These are phyloP conservation scores for Mycena floridula DNA, from an alignment of 768 basidiomycete species.

Conservation along the genomic window DNA sequence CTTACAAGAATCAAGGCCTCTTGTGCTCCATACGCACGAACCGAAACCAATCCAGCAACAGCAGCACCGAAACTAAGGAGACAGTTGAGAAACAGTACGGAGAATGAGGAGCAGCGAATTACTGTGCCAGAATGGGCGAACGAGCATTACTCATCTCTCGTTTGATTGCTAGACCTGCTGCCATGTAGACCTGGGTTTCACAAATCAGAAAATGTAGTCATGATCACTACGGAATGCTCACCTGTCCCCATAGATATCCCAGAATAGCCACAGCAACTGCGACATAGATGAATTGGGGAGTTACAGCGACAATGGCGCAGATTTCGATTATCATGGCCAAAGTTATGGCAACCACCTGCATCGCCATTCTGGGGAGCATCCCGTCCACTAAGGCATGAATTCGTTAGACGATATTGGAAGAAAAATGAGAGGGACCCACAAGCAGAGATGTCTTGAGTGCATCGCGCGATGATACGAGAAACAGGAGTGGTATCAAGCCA, in stretches of 20 bases:
- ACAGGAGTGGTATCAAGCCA: slow-evolving; percentile 43
- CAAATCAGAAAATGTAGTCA: neutral
- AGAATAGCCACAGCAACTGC: slow-evolving; percentile 33
- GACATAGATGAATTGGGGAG: slow-evolving; percentile 41
- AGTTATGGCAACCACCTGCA: slow-evolving; percentile 21
- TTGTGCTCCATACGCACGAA: slow-evolving; percentile 64
- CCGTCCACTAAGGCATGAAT: slow-evolving; percentile 33
- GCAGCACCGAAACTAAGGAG: slow-evolving; percentile 24
- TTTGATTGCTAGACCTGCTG: slow-evolving; percentile 43
- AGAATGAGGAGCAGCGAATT: slow-evolving; percentile 2
- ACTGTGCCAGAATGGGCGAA: slow-evolving; percentile 17
- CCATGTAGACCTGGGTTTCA: slow-evolving; percentile 31
- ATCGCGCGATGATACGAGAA: slow-evolving; percentile 55
- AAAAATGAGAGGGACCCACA: slow-evolving; percentile 17
- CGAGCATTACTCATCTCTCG: slow-evolving; percentile 42
- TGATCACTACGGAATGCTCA: slow-evolving; percentile 2
- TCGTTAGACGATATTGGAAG: slow-evolving; percentile 27
- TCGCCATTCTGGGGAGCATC: slow-evolving; percentile 17
- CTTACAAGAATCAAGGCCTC: slow-evolving; percentile 35
- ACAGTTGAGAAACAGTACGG: slow-evolving; percentile 1
- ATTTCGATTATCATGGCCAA: slow-evolving; percentile 35
- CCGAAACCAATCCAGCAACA: slow-evolving; percentile 31
- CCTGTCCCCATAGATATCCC: slow-evolving; percentile 37
- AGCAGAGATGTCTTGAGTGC: slow-evolving; percentile 57
- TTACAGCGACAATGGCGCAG: slow-evolving; percentile 34